Percentiles rank a stretch among this genome's conserved stretches.
Evolutionary conservation across 2,329 filamentous ascomycete genomes (phyloP).

Genomic region (Arachnomyces sp.): DNA sequence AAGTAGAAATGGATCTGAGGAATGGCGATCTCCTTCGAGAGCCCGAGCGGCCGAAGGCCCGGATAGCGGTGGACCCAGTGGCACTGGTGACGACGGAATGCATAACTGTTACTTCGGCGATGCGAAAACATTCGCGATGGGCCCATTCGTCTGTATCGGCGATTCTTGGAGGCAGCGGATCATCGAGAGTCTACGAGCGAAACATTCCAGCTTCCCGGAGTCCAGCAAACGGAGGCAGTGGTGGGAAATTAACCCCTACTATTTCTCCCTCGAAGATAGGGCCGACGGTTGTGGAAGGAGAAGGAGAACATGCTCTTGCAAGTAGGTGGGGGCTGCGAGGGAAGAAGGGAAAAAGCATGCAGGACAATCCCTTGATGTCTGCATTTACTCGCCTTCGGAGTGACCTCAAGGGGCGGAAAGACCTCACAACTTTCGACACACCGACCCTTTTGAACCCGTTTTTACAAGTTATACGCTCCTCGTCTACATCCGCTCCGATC

Average conservation of each 20-base stretch:
- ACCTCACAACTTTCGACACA: constrained; percentile 82
- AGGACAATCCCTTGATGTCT: constrained; percentile 93
- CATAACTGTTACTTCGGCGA: constrained; percentile 94
- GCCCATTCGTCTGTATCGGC: constrained; percentile 93
- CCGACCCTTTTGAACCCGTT: constrained; percentile 86
- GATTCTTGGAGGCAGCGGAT: constrained; percentile 67
- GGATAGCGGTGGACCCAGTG: constrained; percentile 81
- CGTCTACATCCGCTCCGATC: constrained; percentile 90
- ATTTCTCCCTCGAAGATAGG: constrained; percentile 16
- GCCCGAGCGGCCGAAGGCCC: constrained; percentile 32
- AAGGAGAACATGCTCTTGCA: constrained; percentile 46
- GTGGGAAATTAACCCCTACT: constrained; percentile 10
- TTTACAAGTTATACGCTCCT: constrained; percentile 90
- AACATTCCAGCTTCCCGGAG: constrained; percentile 33
- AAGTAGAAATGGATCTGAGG: too few relatives aligned
- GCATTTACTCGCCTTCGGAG: constrained; percentile 84
- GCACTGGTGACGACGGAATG: constrained; percentile 96
- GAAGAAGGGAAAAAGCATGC: constrained; percentile 93
- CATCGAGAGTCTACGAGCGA: constrained; percentile 38
- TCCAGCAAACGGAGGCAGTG: constrained; percentile 20
- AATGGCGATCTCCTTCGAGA: too few relatives aligned
- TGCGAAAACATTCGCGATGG: constrained; percentile 95
- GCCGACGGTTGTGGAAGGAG: constrained; percentile 16
- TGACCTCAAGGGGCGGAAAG: constrained; percentile 81
- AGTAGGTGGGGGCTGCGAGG: constrained; percentile 90